Percentiles rank a stretch among this genome's conserved stretches.
Conservation (phyloP, 129 eudicot species). For the Saposhnikovia divaricata region DNA sequence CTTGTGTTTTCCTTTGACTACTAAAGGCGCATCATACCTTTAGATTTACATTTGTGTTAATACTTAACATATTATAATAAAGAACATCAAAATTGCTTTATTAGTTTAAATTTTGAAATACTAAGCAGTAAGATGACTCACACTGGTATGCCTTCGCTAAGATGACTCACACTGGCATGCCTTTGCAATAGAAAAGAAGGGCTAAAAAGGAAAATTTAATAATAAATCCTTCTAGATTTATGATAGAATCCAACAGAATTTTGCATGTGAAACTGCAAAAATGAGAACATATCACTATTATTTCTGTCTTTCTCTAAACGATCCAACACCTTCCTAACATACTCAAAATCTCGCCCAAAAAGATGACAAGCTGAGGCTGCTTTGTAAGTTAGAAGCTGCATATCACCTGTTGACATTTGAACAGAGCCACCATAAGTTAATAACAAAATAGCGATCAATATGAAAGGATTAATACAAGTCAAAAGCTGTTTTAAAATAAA, state of each 20-base stretch:
- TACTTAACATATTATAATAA: no score
- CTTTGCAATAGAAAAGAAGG: no score
- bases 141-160: no score
- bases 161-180: no score
- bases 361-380: constrained; percentile 52
- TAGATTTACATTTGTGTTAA: no score
- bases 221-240: background rate
- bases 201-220: background rate
- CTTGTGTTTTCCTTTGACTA: no score
- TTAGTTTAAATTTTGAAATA: no score
- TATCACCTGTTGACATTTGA: constrained; percentile 32
- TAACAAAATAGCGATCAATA: background rate
- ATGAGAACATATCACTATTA: constrained; percentile 20
- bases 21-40: no score
- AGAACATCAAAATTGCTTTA: no score
- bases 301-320: constrained; percentile 19
- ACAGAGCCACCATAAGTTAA: background rate
- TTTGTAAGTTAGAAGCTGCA: constrained; percentile 36
- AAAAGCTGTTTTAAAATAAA: background rate
- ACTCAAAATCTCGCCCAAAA: constrained; percentile 31
- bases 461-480: background rate
- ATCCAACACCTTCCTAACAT: constrained; percentile 25
- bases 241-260: constrained; percentile 38
- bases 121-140: no score
- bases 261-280: constrained; percentile 27